phyloP scores from a whole-genome alignment of 2,329 filamentous ascomycete genomes.

The Exophiala oligosperma region DNA sequence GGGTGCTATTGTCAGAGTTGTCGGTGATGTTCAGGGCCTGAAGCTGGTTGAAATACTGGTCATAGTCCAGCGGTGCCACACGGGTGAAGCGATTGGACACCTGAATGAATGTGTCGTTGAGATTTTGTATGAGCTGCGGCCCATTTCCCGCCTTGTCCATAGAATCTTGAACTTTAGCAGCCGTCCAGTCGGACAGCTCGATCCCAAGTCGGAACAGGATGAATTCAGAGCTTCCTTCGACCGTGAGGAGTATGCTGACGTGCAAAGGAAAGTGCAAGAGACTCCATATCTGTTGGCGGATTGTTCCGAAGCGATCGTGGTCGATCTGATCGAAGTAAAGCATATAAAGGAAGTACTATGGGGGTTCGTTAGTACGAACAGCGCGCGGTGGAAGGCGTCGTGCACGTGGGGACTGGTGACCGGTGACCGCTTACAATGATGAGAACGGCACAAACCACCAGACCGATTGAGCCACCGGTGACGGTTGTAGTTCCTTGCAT shows the following conservation, averaged over 20 bases:
- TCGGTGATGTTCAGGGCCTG: neutral
- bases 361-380: neutral
- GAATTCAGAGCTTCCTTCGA: conserved; percentile 48
- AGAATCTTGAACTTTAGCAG: neutral
- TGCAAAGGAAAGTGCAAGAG: conserved; percentile 62
- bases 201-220: neutral
- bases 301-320: conserved; percentile 49
- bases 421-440: conserved; percentile 32
- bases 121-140: neutral
- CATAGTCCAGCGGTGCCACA: neutral
- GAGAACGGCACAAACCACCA: conserved; percentile 36
- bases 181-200: conserved; percentile 1
- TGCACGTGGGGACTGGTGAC: neutral
- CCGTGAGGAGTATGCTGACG: conserved; percentile 60
- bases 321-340: conserved; percentile 58
- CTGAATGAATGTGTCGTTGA: neutral
- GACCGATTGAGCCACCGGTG: conserved; percentile 39
- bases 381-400: neutral
- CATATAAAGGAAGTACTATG: conserved; percentile 59
- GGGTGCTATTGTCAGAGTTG: neutral
- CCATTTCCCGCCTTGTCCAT: neutral
- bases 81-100: neutral
- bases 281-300: conserved; percentile 57
- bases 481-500: conserved; percentile 20
- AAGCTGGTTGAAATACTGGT: neutral